Conservation (phyloP, 140 eudicot genomes). For the Ambrosia hybrid region DNA sequence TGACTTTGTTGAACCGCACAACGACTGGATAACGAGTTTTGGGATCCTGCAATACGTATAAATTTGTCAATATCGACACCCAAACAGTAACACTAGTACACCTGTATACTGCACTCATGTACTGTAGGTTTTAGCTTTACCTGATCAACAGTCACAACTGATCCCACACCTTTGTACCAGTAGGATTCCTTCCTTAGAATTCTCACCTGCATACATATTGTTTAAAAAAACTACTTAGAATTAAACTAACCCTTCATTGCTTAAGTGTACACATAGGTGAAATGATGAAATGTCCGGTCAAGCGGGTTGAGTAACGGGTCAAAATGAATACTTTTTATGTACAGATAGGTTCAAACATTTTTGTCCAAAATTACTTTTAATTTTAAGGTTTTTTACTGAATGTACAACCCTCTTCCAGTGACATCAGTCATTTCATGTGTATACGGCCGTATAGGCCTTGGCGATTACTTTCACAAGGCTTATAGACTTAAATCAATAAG, state of each 20-base stretch:
- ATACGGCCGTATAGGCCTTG: too few species aligned
- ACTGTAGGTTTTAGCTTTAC: slow-evolving; percentile 21
- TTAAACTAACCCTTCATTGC: neutral
- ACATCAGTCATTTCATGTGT: too few species aligned
- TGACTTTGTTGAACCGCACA: slow-evolving; percentile 88
- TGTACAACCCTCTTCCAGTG: too few species aligned
- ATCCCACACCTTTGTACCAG: slow-evolving; percentile 67
- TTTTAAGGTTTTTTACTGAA: neutral
- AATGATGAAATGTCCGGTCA: neutral
- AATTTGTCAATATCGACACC: slow-evolving; percentile 14
- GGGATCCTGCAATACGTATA: slow-evolving; percentile 60
- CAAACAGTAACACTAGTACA: slow-evolving; percentile 3
- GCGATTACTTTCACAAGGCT: too few species aligned
- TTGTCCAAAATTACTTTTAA: neutral
- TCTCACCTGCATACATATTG: slow-evolving; percentile 53
- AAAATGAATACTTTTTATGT: neutral
- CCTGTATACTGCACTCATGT: neutral
- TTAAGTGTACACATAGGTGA: neutral
- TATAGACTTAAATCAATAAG: too few species aligned
- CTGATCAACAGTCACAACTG: slow-evolving; percentile 86
- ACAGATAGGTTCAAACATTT: neutral
- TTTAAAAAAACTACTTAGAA: neutral
- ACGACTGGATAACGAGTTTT: slow-evolving; percentile 87
- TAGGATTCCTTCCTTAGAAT: slow-evolving; percentile 82
- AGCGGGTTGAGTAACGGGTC: neutral